Conservation (phyloP, 345 rosid species). For the Balakata baccata region DNA sequence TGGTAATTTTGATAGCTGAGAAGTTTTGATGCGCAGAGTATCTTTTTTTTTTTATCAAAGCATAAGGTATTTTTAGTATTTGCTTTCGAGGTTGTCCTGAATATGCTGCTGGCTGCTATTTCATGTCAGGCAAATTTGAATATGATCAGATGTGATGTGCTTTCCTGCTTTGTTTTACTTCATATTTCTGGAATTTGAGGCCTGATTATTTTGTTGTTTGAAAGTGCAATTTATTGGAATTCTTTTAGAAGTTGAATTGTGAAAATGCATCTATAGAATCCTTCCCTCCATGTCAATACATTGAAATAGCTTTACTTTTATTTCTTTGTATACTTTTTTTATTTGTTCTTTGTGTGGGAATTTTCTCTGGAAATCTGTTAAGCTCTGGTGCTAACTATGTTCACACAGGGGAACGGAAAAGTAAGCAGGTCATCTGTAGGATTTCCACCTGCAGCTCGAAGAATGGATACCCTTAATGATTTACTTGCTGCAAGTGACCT, state of each 20-base stretch:
- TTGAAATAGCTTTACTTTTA: neutral
- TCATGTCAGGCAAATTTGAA: neutral
- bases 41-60: neutral
- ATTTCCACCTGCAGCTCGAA: slow-evolving; percentile 90
- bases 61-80: neutral
- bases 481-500: slow-evolving; percentile 93
- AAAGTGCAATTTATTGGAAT: neutral
- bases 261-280: neutral
- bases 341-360: neutral
- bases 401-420: slow-evolving; percentile 61
- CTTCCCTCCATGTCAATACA: neutral
- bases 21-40: neutral
- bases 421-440: slow-evolving; percentile 48
- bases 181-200: neutral
- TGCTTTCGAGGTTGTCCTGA: neutral
- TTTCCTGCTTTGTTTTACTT: neutral
- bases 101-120: neutral
- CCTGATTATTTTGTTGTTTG: neutral
- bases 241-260: neutral
- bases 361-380: neutral
- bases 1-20: neutral
- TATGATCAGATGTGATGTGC: neutral
- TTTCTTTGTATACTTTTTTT: neutral
- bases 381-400: slow-evolving; percentile 10
- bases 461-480: slow-evolving; percentile 98